Evolutionary conservation across 1,284 basidiomycete species (phyloP).

Genomic region (Somion occarium): DNA sequence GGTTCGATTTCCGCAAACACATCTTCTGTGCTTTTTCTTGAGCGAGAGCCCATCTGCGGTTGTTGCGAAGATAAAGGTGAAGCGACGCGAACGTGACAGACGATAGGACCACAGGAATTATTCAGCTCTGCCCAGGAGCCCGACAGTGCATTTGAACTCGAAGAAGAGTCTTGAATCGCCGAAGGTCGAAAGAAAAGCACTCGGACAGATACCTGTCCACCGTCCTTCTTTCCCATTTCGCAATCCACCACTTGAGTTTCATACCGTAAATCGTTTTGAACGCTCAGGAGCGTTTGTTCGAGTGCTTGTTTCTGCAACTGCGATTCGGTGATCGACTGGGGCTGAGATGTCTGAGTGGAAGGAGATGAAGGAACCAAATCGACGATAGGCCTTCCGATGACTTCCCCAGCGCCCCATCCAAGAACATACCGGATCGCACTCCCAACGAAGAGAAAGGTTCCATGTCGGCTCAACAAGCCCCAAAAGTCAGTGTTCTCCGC

Average conservation of each 20-base stretch:
- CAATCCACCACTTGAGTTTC: constrained; percentile 6
- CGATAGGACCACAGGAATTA: constrained; percentile 16
- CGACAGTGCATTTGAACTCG: not conserved
- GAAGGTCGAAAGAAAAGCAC: constrained; percentile 33
- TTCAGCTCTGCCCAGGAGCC: not conserved
- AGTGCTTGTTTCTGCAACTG: not conserved
- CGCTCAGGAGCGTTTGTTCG: not conserved
- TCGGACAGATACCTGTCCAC: constrained; percentile 25
- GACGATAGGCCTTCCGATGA: constrained; percentile 61
- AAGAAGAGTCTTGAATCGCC: not conserved
- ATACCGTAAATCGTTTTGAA: constrained; percentile 21
- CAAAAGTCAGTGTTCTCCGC: constrained; percentile 46
- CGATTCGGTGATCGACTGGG: not conserved
- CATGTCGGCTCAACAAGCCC: constrained; percentile 47
- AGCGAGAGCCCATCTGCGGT: constrained; percentile 19
- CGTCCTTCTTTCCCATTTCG: constrained; percentile 25
- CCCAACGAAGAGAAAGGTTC: constrained; percentile 50
- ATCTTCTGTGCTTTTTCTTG: constrained; percentile 32
- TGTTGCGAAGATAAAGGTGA: constrained; percentile 4
- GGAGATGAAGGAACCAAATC: constrained; percentile 31
- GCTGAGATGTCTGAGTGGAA: not conserved
- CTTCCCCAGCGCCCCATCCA: constrained; percentile 65
- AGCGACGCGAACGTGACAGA: constrained; percentile 20
- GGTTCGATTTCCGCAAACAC: constrained; percentile 75
- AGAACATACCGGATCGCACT: constrained; percentile 48